Conservation (phyloP, 139 green algal genomes). For the Chloropicon primus region DNA sequence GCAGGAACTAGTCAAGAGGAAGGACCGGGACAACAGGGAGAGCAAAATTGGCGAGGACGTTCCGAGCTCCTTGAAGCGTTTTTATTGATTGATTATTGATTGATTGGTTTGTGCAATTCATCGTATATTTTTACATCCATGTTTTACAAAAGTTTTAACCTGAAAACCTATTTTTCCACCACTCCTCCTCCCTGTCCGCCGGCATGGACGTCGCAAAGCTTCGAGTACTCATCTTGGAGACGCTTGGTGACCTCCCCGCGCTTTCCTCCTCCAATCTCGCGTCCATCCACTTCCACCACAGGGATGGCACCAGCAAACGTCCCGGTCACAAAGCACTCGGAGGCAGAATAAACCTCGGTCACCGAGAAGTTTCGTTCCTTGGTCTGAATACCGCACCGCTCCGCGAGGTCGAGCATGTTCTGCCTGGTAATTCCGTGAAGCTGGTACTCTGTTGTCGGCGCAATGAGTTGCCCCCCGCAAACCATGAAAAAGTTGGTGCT, state of each 20-base stretch:
- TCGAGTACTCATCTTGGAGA: slow-evolving; percentile 39
- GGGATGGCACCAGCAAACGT: slow-evolving; percentile 57
- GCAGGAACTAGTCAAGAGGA: slow-evolving; percentile 41
- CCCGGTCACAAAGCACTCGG: slow-evolving; percentile 54
- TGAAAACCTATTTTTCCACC: too few species aligned
- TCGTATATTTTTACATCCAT: too few species aligned
- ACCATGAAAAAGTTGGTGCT: slow-evolving; percentile 68
- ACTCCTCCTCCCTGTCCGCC: too few species aligned
- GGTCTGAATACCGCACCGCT: slow-evolving; percentile 22
- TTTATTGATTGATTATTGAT: slow-evolving; percentile 40
- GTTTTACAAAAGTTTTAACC: too few species aligned
- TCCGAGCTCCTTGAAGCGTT: slow-evolving; percentile 42
- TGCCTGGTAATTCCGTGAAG: slow-evolving; percentile 54
- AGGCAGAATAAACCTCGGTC: slow-evolving; percentile 7
- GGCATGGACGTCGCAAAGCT: slow-evolving; percentile 28
- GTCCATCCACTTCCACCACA: slow-evolving; percentile 44
- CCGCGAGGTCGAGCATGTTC: slow-evolving; percentile 38
- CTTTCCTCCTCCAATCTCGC: slow-evolving; percentile 26
- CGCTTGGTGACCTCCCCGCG: slow-evolving; percentile 28
- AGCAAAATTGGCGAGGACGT: slow-evolving; percentile 26
- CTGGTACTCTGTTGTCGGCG: slow-evolving; percentile 25
- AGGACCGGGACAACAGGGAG: slow-evolving; percentile 26
- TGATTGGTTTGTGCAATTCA: too few species aligned
- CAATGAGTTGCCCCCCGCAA: slow-evolving; percentile 33
- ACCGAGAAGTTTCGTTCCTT: slow-evolving; percentile 23